These are phyloP conservation scores for Eimeria mitis DNA, from an alignment of 169 alveolate species.

Conservation along the genomic window DNA sequence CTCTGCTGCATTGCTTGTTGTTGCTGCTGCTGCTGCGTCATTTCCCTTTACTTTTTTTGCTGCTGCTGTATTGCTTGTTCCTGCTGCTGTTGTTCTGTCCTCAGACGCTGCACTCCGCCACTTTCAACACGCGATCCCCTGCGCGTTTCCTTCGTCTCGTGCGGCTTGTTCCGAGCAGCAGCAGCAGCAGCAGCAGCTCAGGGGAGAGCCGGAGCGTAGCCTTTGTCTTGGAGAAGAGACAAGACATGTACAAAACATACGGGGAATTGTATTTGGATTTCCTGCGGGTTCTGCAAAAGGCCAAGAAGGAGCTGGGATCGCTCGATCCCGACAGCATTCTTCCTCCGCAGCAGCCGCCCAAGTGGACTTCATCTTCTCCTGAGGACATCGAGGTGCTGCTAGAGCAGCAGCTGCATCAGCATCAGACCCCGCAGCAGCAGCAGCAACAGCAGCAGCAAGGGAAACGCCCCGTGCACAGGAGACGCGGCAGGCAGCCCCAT, in stretches of 20 bases:
- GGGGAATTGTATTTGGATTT: constrained; percentile 57
- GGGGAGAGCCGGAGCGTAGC: constrained; percentile 68
- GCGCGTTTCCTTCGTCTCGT: constrained; percentile 74
- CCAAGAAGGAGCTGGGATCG: constrained; percentile 45
- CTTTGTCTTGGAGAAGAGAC: constrained; percentile 71
- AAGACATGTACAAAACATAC: constrained; percentile 34
- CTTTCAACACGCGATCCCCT: constrained; percentile 72
- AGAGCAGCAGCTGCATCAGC: constrained; percentile 59
- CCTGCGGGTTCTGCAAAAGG: constrained; percentile 42
- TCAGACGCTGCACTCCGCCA: constrained; percentile 74
- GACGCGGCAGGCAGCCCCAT: constrained; percentile 36
- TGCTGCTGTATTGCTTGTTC: neutral
- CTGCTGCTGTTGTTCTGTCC: neutral
- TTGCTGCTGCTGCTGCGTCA: neutral
- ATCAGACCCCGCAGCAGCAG: constrained; percentile 38
- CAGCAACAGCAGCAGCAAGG: constrained; percentile 44
- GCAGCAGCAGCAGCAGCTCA: constrained; percentile 65
- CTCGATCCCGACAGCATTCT: constrained; percentile 67
- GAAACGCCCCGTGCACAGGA: constrained; percentile 36
- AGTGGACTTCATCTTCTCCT: constrained; percentile 65
- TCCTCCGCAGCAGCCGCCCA: constrained; percentile 77
- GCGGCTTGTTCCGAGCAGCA: constrained; percentile 51
- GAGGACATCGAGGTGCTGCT: constrained; percentile 76
- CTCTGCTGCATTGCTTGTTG: neutral
- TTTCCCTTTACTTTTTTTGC: neutral